Evolutionary conservation across 305 asterid species (phyloP).

Genomic region (Euphrasia arctica): DNA sequence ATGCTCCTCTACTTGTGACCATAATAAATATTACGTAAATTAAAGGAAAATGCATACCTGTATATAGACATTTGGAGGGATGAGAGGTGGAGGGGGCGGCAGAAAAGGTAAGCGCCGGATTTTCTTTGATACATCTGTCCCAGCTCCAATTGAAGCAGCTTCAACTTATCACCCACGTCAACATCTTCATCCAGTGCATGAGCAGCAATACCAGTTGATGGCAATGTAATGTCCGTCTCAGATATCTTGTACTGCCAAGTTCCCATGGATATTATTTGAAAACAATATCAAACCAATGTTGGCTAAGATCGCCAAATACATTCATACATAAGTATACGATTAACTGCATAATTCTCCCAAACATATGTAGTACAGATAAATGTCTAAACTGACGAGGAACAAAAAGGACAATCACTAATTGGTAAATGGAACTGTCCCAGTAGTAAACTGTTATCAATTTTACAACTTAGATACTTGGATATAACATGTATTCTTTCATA

Average conservation of each 20-base stretch:
- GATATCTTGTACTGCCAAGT: constrained; percentile 46
- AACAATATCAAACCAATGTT: constrained; percentile 3
- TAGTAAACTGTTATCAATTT: too few species aligned
- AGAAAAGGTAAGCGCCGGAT: constrained; percentile 34
- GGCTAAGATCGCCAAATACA: constrained; percentile 5
- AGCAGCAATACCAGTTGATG: constrained; percentile 84
- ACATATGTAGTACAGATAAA: too few species aligned
- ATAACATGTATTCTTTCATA: too few species aligned
- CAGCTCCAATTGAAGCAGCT: constrained; percentile 29
- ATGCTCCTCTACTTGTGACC: not conserved
- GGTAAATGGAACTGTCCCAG: too few species aligned
- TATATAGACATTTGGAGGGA: constrained; percentile 46
- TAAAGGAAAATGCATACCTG: constrained; percentile 37
- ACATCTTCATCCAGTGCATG: constrained; percentile 71
- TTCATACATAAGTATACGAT: constrained; percentile 3
- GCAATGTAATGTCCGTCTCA: constrained; percentile 44
- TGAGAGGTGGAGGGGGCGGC: constrained; percentile 67
- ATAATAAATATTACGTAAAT: too few species aligned
- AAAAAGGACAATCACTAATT: too few species aligned
- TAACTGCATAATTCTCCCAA: not conserved
- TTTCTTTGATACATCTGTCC: constrained; percentile 33
- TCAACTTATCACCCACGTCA: constrained; percentile 50
- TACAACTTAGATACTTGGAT: too few species aligned
- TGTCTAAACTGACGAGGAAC: too few species aligned
- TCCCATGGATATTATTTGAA: constrained; percentile 8